Evolutionary conservation across 768 basidiomycete species (phyloP).

Genomic region (Lanmaoa pseudosensibilis): DNA sequence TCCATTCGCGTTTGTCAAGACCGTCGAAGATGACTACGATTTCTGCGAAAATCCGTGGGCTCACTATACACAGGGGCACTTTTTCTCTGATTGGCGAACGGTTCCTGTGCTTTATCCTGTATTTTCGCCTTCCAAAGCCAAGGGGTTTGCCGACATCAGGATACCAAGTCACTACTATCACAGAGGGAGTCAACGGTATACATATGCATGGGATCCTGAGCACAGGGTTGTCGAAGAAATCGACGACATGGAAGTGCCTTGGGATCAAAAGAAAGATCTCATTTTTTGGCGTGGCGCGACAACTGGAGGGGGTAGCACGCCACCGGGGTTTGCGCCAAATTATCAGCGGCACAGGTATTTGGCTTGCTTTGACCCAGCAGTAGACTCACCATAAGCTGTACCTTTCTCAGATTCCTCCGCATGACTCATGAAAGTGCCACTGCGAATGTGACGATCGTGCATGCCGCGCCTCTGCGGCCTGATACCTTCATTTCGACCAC

Average conservation of each 20-base stretch:
- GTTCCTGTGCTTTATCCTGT: conserved; percentile 89
- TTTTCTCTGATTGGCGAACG: conserved; percentile 95
- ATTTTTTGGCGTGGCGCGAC: conserved; percentile 97
- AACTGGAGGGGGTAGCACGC: conserved; percentile 89
- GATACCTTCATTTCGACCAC: conserved; percentile 58
- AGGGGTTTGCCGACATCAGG: conserved; percentile 85
- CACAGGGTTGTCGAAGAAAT: conserved; percentile 70
- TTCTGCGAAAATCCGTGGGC: conserved; percentile 83
- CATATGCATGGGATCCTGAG: conserved; percentile 87
- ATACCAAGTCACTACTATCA: conserved; percentile 98
- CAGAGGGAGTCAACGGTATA: conserved; percentile 75
- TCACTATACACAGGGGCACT: conserved; percentile 88
- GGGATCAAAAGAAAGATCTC: conserved; percentile 84
- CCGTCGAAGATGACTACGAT: conserved; percentile 65
- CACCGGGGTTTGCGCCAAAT: conserved; percentile 74
- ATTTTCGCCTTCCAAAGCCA: conserved; percentile 86
- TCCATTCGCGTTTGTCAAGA: conserved; percentile 64
- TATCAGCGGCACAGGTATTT: conserved; percentile 85
- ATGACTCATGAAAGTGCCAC: conserved; percentile 60
- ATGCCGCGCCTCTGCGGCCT: conserved; percentile 63
- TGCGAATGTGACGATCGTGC: conserved; percentile 61
- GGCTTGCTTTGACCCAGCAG: conserved; percentile 3
- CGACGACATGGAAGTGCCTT: conserved; percentile 84
- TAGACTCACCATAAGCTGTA: not conserved
- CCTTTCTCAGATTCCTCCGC: conserved; percentile 57